phyloP scores from a whole-genome alignment of 75 land plant genomes.

The Selaginella tamariscina region DNA sequence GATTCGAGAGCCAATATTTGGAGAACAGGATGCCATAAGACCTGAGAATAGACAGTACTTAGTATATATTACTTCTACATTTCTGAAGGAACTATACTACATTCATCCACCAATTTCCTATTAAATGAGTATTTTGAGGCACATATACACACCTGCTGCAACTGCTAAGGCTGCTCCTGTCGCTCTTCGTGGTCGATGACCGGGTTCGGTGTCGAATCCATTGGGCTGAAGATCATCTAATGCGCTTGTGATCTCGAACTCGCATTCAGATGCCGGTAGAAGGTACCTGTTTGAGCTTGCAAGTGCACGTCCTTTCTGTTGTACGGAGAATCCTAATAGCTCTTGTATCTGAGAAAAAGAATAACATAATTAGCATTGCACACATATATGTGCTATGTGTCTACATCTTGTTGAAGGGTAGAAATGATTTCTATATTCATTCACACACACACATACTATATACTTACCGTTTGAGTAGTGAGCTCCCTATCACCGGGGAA shows the following conservation, averaged over 20 bases:
- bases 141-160: too few relatives aligned
- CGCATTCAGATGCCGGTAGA: constrained; percentile 65
- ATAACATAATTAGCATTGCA: constrained; percentile 8
- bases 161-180: constrained; percentile 84
- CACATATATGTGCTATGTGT: too few relatives aligned
- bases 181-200: constrained; percentile 56
- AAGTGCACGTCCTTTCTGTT: constrained; percentile 19
- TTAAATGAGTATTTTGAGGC: too few relatives aligned
- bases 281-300: constrained; percentile 31
- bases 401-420: too few relatives aligned
- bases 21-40: constrained; percentile 54
- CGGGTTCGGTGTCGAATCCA: constrained; percentile 18
- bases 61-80: too few relatives aligned
- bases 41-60: too few relatives aligned
- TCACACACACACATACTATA: too few relatives aligned
- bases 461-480: constrained; percentile 61
- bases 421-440: too few relatives aligned
- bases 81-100: too few relatives aligned
- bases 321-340: constrained; percentile 38
- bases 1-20: constrained; percentile 59
- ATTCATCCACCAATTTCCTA: too few relatives aligned
- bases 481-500: constrained; percentile 71
- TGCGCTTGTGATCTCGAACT: constrained; percentile 63
- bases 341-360: constrained; percentile 45
- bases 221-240: constrained; percentile 60